Percentiles rank a stretch among this genome's conserved stretches.
Conservation (phyloP, 768 basidiomycete genomes). For the Suillus subluteus region DNA sequence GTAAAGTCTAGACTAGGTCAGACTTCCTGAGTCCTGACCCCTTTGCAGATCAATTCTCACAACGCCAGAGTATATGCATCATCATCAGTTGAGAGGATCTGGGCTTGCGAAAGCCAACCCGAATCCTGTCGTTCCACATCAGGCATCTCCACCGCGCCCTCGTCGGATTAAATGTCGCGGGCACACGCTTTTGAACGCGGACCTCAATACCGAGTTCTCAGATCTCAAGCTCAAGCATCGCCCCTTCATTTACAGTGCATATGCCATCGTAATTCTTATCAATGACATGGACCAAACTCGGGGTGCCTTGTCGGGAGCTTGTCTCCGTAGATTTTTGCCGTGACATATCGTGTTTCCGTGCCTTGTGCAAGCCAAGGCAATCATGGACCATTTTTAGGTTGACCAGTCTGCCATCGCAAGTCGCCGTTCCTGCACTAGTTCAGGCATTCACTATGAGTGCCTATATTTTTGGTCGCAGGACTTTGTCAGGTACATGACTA, state of each 20-base stretch:
- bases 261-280: background rate
- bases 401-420: background rate
- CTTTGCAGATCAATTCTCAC: constrained; percentile 14
- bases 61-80: background rate
- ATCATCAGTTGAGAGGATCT: background rate
- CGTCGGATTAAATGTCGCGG: background rate
- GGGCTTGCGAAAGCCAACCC: background rate
- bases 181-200: background rate
- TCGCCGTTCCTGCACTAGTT: background rate
- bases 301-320: background rate
- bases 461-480: background rate
- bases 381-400: background rate
- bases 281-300: background rate
- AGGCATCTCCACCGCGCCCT: background rate
- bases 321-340: background rate
- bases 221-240: background rate
- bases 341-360: background rate
- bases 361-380: background rate
- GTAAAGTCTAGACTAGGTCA: background rate
- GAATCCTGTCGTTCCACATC: no score
- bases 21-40: no score
- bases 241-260: background rate
- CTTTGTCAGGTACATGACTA: background rate
- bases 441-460: background rate
- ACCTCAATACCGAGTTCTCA: background rate